A percentile compares a stretch with the other conserved stretches of the same genome.
Evolutionary conservation across 2,329 filamentous ascomycete species (phyloP).

Genomic region (Biscogniauxia marginata): DNA sequence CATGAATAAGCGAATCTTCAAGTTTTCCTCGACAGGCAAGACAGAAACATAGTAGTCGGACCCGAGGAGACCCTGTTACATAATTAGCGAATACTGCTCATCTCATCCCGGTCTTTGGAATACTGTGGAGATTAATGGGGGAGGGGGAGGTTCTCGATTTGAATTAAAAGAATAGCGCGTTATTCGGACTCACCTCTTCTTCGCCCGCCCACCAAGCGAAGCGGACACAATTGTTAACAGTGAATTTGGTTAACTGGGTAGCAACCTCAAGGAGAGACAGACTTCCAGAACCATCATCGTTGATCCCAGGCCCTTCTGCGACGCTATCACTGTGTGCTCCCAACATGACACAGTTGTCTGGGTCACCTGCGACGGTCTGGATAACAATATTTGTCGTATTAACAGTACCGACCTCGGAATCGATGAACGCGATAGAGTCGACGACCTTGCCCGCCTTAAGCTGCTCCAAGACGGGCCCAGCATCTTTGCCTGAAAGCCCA

Average conservation of each 20-base stretch:
- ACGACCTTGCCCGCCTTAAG: constrained; percentile 51
- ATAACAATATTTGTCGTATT: constrained; percentile 61
- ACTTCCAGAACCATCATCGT: constrained; percentile 72
- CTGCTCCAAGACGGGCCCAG: constrained; percentile 52
- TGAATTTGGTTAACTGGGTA: constrained; percentile 55
- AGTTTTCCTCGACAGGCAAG: constrained; percentile 57
- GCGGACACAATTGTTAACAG: constrained; percentile 63
- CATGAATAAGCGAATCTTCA: constrained; percentile 64
- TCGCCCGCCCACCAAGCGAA: constrained; percentile 69
- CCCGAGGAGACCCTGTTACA: constrained; percentile 46
- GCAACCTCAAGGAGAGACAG: constrained; percentile 62
- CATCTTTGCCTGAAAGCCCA: constrained; percentile 61
- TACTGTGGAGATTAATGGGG: neutral
- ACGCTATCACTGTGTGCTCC: constrained; percentile 66
- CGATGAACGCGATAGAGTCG: constrained; percentile 58
- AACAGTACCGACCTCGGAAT: constrained; percentile 54
- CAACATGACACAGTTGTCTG: constrained; percentile 63
- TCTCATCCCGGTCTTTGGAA: too few relatives aligned
- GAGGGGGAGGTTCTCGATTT: neutral
- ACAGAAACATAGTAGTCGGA: constrained; percentile 61
- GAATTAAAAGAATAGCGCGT: neutral
- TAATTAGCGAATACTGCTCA: neutral
- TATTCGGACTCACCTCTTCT: constrained; percentile 49
- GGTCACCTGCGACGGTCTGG: constrained; percentile 57
- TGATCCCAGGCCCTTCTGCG: constrained; percentile 67